These are phyloP conservation scores for Rasamsonia emersonii DNA, from an alignment of 2,329 filamentous ascomycete genomes.

Conservation along the genomic window DNA sequence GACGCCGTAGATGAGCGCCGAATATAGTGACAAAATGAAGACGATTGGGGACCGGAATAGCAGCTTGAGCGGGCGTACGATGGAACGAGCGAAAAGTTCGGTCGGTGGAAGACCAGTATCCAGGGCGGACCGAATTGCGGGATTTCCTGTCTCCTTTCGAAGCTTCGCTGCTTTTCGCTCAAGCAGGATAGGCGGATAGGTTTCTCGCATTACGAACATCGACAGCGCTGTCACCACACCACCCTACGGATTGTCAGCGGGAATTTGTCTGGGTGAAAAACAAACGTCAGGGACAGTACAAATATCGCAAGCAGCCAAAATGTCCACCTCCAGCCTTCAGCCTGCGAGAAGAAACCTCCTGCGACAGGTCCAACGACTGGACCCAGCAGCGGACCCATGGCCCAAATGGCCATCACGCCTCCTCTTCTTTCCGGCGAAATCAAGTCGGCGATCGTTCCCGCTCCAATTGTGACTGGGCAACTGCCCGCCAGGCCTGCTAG, in stretches of 20 bases:
- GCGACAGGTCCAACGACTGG: conserved; percentile 19
- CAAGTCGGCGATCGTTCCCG: conserved; percentile 32
- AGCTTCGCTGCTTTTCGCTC: conserved; percentile 23
- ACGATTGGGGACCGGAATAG: conserved; percentile 43
- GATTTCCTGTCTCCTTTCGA: conserved; percentile 29
- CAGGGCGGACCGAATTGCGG: conserved; percentile 17
- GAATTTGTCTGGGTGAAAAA: neutral
- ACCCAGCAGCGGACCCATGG: conserved; percentile 24
- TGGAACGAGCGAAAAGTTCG: conserved; percentile 27
- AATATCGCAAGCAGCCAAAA: conserved; percentile 33
- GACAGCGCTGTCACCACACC: conserved; percentile 16
- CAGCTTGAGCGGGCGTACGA: conserved; percentile 40
- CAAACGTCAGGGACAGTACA: conserved; percentile 19
- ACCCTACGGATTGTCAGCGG: neutral
- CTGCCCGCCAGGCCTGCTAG: conserved; percentile 56
- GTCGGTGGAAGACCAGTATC: conserved; percentile 21
- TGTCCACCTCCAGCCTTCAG: conserved; percentile 36
- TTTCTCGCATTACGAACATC: conserved; percentile 30
- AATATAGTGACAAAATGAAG: conserved; percentile 39
- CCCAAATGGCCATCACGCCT: conserved; percentile 28
- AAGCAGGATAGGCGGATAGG: conserved; percentile 33
- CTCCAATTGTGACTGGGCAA: conserved; percentile 46
- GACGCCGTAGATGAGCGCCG: conserved; percentile 41
- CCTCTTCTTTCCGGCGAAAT: conserved; percentile 30
- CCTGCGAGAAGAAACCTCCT: conserved; percentile 31